Conservation (phyloP, 1,139 yeast species). For the Suhomyces maxii region DNA sequence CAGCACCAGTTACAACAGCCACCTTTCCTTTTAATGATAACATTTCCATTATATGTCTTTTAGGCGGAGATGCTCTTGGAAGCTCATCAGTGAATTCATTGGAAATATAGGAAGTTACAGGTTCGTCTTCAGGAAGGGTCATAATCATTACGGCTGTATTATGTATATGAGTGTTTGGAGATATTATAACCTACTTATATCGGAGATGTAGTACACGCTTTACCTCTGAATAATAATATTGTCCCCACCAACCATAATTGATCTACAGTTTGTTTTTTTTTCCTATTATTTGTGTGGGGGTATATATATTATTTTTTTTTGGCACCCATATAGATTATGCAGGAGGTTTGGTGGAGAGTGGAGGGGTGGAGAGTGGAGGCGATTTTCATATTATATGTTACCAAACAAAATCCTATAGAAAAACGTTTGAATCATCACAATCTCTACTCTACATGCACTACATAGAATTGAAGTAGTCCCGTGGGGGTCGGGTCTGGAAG, state of each 20-base stretch:
- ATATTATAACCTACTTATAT: not conserved
- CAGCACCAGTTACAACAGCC: slow-evolving; percentile 43
- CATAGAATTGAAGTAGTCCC: no score
- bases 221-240: not conserved
- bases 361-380: not conserved
- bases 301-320: no score
- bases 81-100: slow-evolving; percentile 22
- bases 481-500: no score
- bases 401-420: not conserved
- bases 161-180: no score
- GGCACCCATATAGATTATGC: not conserved
- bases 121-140: slow-evolving; percentile 11
- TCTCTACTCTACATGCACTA: no score
- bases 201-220: not conserved
- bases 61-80: slow-evolving; percentile 15
- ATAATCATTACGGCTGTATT: not conserved
- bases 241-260: no score
- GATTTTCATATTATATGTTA: not conserved
- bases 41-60: slow-evolving; percentile 14
- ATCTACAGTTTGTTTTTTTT: no score
- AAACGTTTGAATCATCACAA: no score
- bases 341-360: not conserved
- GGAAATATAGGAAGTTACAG: slow-evolving; percentile 28
- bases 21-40: slow-evolving; percentile 35
- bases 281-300: not conserved